Percentiles rank a stretch among this genome's conserved stretches.
Conservation (phyloP, 306 rosid genomes). For the Potentilla sterilis region DNA sequence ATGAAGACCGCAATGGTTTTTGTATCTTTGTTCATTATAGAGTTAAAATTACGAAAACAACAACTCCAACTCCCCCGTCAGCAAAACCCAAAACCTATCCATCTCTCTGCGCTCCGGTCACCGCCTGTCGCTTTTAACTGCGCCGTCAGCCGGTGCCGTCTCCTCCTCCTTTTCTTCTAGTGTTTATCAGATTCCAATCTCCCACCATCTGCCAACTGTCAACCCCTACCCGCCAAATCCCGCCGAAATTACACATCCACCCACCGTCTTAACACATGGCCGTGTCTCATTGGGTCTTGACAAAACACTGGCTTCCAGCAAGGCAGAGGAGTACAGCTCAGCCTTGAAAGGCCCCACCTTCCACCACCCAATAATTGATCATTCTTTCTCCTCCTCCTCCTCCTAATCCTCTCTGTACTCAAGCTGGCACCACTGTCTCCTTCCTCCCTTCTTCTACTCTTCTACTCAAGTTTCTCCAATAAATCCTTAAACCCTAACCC, state of each 20-base stretch:
- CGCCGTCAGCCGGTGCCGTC: neutral
- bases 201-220: neutral
- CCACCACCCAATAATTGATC: constrained; percentile 76
- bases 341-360: constrained; percentile 20
- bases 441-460: constrained; percentile 1
- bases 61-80: neutral
- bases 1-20: neutral
- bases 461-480: neutral
- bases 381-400: constrained; percentile 25
- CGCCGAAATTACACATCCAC: neutral
- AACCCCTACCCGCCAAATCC: neutral
- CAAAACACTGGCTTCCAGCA: too few species aligned
- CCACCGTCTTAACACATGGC: neutral
- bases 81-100: neutral
- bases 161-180: neutral
- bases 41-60: neutral
- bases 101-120: neutral
- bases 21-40: neutral
- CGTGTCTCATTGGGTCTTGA: rapidly evolving
- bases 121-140: constrained; percentile 1
- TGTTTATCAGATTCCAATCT: constrained; percentile 6
- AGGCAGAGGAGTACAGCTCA: neutral
- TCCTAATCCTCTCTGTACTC: constrained; percentile 54
- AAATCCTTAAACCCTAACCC: constrained; percentile 21
- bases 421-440: constrained; percentile 54